These are phyloP conservation scores for Naganishia onofrii DNA, from an alignment of 768 basidiomycete species.

Conservation along the genomic window DNA sequence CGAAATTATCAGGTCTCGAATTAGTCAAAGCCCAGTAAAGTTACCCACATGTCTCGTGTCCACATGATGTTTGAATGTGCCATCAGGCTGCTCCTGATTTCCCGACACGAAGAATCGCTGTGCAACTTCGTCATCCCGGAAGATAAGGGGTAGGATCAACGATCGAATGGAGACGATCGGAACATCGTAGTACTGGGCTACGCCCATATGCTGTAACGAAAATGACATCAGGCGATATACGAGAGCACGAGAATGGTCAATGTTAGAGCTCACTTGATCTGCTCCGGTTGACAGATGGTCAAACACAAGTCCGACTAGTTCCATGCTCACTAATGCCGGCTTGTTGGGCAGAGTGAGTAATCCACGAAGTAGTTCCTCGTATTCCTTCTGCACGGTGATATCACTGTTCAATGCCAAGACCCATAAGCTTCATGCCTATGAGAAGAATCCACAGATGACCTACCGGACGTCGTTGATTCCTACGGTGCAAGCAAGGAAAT, in stretches of 20 bases:
- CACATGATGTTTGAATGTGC: not conserved
- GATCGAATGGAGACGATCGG: conserved; percentile 44
- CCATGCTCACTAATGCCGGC: conserved; percentile 45
- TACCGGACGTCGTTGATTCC: conserved; percentile 23
- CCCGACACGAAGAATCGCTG: not conserved
- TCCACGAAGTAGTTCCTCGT: conserved; percentile 42
- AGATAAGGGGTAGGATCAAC: conserved; percentile 37
- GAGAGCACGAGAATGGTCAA: not conserved
- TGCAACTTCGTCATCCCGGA: conserved; percentile 30
- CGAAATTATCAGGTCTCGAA: not conserved
- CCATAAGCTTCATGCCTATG: not conserved
- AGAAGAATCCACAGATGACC: not conserved
- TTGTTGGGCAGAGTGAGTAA: conserved; percentile 42
- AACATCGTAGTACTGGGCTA: conserved; percentile 49
- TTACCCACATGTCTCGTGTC: conserved; percentile 37
- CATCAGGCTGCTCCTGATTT: not conserved
- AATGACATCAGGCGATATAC: not conserved
- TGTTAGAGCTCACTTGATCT: conserved; percentile 8
- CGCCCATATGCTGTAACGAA: conserved; percentile 11
- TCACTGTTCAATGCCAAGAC: not conserved
- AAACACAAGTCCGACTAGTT: conserved; percentile 24
- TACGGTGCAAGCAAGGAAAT: not conserved
- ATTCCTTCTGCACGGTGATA: conserved; percentile 31
- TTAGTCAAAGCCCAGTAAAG: conserved; percentile 28
- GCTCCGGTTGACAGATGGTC: not conserved